phyloP scores from a whole-genome alignment of 805 yeast genomes.

The Schwanniomyces polymorphus region DNA sequence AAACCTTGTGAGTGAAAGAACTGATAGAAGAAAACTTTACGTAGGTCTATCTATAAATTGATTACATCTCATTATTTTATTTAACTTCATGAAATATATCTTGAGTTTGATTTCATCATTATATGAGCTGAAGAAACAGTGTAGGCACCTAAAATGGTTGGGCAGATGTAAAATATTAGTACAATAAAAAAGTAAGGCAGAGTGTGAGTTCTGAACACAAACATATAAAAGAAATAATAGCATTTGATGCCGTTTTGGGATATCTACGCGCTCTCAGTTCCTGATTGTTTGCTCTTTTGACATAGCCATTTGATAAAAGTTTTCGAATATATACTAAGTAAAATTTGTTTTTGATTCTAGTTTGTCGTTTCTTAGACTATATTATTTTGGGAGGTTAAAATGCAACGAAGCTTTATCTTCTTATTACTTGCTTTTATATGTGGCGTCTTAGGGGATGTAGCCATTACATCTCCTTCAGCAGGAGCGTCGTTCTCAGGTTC shows the following conservation, averaged over 20 bases:
- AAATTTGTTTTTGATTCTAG: not conserved
- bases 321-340: not conserved
- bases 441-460: conserved; percentile 48
- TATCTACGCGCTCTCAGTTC: not conserved
- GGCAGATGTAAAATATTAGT: too few species aligned
- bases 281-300: not conserved
- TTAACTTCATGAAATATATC: too few species aligned
- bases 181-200: too few species aligned
- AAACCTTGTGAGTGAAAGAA: too few species aligned
- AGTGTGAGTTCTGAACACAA: not conserved
- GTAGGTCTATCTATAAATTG: too few species aligned
- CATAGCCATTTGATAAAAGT: conserved; percentile 1
- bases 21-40: too few species aligned
- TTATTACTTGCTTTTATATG: conserved; percentile 4
- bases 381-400: not conserved
- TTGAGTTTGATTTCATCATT: too few species aligned
- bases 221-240: not conserved
- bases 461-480: conserved; percentile 39
- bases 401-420: conserved; percentile 1
- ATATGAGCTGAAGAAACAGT: too few species aligned
- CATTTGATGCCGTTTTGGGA: not conserved
- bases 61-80: too few species aligned
- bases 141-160: too few species aligned
- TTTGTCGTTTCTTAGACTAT: not conserved
- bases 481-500: conserved; percentile 41